Percentiles rank a stretch among this genome's conserved stretches.
phyloP scores from a whole-genome alignment of 805 yeast genomes.

The Nakazawaea pomicola region DNA sequence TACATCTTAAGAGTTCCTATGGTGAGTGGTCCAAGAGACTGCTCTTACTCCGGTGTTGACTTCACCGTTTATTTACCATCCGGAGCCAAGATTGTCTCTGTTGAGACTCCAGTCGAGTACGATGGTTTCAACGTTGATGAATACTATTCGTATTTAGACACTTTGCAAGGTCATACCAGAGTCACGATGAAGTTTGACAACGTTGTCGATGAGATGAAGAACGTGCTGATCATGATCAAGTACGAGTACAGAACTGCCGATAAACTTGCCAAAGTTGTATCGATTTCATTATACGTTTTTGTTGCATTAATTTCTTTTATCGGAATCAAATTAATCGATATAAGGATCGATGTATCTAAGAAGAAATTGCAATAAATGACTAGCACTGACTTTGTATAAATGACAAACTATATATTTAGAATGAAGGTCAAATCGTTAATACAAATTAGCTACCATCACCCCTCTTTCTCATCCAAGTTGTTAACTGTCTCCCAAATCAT shows the following conservation, averaged over 20 bases:
- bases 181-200: conserved; percentile 55
- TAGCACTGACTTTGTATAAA: too few relatives aligned
- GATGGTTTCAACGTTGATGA: conserved; percentile 25
- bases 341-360: conserved; percentile 6
- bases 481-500: conserved; percentile 58
- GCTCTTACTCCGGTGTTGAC: conserved; percentile 56
- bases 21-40: conserved; percentile 64
- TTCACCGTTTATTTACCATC: conserved; percentile 79
- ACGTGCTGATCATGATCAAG: conserved; percentile 49
- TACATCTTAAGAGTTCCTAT: conserved; percentile 67
- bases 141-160: conserved; percentile 60
- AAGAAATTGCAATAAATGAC: neutral
- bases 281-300: conserved; percentile 58
- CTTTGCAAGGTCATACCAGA: conserved; percentile 72
- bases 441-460: neutral
- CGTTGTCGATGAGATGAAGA: conserved; percentile 63
- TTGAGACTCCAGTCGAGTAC: conserved; percentile 50
- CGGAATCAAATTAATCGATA: conserved; percentile 10
- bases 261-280: conserved; percentile 60
- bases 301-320: conserved; percentile 39
- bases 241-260: conserved; percentile 55
- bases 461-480: conserved; percentile 26
- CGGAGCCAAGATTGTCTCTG: conserved; percentile 58
- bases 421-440: too few relatives aligned
- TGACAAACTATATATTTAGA: neutral